phyloP scores from a whole-genome alignment of 352 stramenopile species.

The Phytophthora boehmeriae region DNA sequence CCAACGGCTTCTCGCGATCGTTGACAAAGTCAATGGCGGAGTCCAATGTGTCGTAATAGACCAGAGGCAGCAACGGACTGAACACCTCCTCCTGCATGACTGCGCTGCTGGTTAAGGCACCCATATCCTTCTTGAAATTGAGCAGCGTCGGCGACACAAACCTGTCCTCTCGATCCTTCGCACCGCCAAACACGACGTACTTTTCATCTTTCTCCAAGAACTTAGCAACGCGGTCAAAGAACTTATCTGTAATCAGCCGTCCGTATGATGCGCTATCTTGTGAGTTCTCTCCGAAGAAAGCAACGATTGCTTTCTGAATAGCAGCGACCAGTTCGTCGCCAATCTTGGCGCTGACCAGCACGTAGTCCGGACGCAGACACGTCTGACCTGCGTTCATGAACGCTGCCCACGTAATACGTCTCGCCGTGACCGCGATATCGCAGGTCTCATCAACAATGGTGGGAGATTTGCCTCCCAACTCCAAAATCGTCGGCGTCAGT shows the following conservation, averaged over 20 bases:
- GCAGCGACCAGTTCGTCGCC: conserved; percentile 55
- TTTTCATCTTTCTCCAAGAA: conserved; percentile 70
- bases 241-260: conserved; percentile 69
- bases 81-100: conserved; percentile 96
- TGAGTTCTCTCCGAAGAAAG: conserved; percentile 66
- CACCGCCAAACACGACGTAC: conserved; percentile 61
- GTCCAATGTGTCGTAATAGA: conserved; percentile 68
- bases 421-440: conserved; percentile 58
- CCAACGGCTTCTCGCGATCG: conserved; percentile 71
- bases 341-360: conserved; percentile 85
- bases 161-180: conserved; percentile 64
- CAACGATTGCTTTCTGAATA: conserved; percentile 40
- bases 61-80: conserved; percentile 93
- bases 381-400: conserved; percentile 94
- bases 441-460: conserved; percentile 79
- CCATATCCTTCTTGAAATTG: conserved; percentile 76
- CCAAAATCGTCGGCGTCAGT: conserved; percentile 93
- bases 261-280: conserved; percentile 56
- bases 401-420: conserved; percentile 86
- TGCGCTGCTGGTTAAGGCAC: conserved; percentile 54
- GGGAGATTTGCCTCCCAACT: conserved; percentile 94
- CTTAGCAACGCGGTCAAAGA: conserved; percentile 50
- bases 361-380: conserved; percentile 94
- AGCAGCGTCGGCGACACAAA: conserved; percentile 92
- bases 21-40: conserved; percentile 53